Evolutionary conservation across 140 eudicot genomes (phyloP), one percentile per base, ranked within the genome.

Genomic region (Anethum foeniculum): DNA sequence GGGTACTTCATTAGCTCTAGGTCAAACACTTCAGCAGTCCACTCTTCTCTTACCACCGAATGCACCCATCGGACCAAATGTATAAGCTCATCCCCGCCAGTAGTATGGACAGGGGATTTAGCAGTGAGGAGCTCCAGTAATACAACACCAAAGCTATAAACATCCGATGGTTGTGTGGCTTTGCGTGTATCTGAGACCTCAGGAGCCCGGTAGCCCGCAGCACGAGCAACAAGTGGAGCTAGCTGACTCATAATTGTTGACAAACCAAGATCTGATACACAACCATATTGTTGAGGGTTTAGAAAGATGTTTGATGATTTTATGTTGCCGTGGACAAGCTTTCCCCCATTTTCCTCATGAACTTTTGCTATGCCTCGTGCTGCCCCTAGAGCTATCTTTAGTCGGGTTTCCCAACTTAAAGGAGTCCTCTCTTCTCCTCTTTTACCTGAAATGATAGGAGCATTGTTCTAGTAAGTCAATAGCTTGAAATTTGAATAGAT

Each of bases 1-100:
- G 96, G 90, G 79, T 84, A 92, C 84, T 86, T 90, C 69, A 94
- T 86, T 68, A 94, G 85, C 85, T 94, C 96, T 72, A 94, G 77
- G 30, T 94, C 98, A 39, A 94, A 94, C 54, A 94, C 98, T 76
- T 94, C 98, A 1, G 93, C 98, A 0, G 98, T 94, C 98, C 98
- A 94, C 86, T 94, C 98, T 80, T 94, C 98, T 28, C 97, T 83
- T 11, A 94, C 98, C 48, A 94, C 98, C 11, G 97, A 94, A 68
- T 94, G 97, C 60, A 94, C 98, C 98, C 98, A 94, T 80, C 98
- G 85, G 3, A 94, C 98, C 77, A 94, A 77, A 82, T 92, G 97
- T 64, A 94, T 76, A 54, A 90, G 85, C 93, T 94, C 98, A 44
- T 94, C 97, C 0, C 98, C 97, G n/a, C 90, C 91, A 1, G 89